Base-by-base conservation (phyloP, 1,284 basidiomycete species). In the Ustilago loliicola region DNA sequence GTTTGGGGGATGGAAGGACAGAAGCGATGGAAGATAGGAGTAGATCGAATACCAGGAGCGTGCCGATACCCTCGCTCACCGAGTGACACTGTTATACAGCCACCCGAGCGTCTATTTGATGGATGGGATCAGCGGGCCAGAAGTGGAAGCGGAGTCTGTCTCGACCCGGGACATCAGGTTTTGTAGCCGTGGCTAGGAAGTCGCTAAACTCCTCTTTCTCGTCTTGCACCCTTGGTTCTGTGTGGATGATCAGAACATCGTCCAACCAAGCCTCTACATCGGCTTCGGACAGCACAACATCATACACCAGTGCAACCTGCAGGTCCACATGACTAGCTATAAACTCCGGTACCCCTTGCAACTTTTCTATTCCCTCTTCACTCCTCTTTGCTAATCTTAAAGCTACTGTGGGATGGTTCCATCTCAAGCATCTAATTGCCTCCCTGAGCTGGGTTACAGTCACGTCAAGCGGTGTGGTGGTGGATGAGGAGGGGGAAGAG, bases 291-390 rank as follows among this genome's bases (percentile, higher is more conserved):
- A 42, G 17, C 0, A 72, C 58, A 2, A 57, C 32, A 5, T 77
- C 69, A 50, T 72, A 77, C 6, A 72, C 74, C 19, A 77, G 59
- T 25, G 69, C 74, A 1, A 77, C 69, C 45, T 77, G 74, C 19
- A 77, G 19, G 42, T 77, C 66, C 17, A 77, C 69, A 2, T 72
- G 45, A 2, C 42, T 29, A 17, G 32, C 47, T 0, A 71, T 19
- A n/a, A 64, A 36, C 6, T 36, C n/a, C 1, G 72, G 72, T 1
- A 75, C 55, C 15, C 27, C 27, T 3, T 7, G 1, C 23, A 65
- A 23, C 40, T 2, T 17, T 4, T 40, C 55, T 13, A 75, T 69
- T 10, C 63, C 72, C 5, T 63, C 13, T 17, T 51, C 38, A 2
- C 2, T 15, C 27, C 72, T 21, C 17, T 58, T 70, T 1, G 72